Base-by-base conservation (phyloP, 805 yeast genomes). In the Pichia scutulata region DNA sequence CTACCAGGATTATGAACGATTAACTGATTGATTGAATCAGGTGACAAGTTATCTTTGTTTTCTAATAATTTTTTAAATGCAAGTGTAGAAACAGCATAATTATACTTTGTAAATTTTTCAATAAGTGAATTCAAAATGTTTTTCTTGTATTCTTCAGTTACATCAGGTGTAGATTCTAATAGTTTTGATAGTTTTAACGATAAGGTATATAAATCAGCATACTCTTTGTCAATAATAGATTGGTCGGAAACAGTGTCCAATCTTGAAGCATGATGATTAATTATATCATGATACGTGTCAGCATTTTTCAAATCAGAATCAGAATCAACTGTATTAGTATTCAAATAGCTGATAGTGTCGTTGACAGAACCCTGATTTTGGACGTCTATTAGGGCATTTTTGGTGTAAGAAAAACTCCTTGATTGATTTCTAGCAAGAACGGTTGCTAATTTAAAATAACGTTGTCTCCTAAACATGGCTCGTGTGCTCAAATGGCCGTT, bases 1-100 rank as follows among this genome's bases (percentile, higher is more conserved):
- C 73, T 58, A 10, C 71, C 72, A 0, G 73, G 71, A 53, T 69
- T 69, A 37, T 64, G 54, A 51, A 57, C 58, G n/a, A 69, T 56
- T 2, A 65, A 43, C 41, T 66, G 62, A 19, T 52, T 43, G 10
- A 61, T 46, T 0, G 70, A 52, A 8, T 39, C 48, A 13, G 44
- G 19, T 5, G 51, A 40, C 7, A 61, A 18, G 12, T 49, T 43
- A 10, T 52, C 41, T 24, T 47, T 42, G n/a, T 47, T 22, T 2
- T 44, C 39, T 1, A 46, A 40, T 6, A 56, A 22, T 9, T 47
- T 53, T n/a, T 49, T 46, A 7, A 52, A 41, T 0, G 60, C 62
- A 6, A 56, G 19, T 0, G 59, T 57, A 7, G 63, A 57, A 10
- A 62, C 57, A 1, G 64, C 60, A 50, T 55, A 66, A 47, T 65